Evolutionary conservation across 2,329 filamentous ascomycete genomes (phyloP).

Genomic region (Cordyceps fumosorosea): DNA sequence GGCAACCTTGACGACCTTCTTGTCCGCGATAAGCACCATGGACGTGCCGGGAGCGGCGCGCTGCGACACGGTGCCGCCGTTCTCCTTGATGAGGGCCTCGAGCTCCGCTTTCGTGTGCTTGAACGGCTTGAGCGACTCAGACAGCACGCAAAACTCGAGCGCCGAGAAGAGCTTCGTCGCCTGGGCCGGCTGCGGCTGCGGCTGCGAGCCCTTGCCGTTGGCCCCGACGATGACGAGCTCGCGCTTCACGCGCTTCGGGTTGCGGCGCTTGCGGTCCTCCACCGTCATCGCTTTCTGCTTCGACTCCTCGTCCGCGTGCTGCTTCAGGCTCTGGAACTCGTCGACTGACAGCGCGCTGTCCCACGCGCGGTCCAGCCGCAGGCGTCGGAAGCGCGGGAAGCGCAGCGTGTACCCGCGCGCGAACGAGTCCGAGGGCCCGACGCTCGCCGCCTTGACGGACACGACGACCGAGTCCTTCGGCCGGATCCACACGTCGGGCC

Average conservation of each 20-base stretch:
- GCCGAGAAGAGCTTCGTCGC: slow-evolving; percentile 63
- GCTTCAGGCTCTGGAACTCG: slow-evolving; percentile 68
- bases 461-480: slow-evolving; percentile 83
- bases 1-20: slow-evolving; percentile 73
- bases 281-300: slow-evolving; percentile 73
- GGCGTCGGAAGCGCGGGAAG: slow-evolving; percentile 80
- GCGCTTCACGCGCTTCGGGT: slow-evolving; percentile 57
- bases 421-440: slow-evolving; percentile 71
- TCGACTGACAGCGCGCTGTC: slow-evolving; percentile 68
- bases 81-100: slow-evolving; percentile 72
- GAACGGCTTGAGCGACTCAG: slow-evolving; percentile 60
- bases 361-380: slow-evolving; percentile 83
- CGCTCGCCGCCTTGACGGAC: slow-evolving; percentile 79
- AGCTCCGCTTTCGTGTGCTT: slow-evolving; percentile 75
- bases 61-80: slow-evolving; percentile 76
- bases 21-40: slow-evolving; percentile 73
- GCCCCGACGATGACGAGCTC: slow-evolving; percentile 68
- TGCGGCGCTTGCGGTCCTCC: slow-evolving; percentile 54
- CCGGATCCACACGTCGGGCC: slow-evolving; percentile 88
- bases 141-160: slow-evolving; percentile 76
- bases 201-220: slow-evolving; percentile 38
- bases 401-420: slow-evolving; percentile 70
- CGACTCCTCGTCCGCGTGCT: slow-evolving; percentile 61
- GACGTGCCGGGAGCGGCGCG: slow-evolving; percentile 54
- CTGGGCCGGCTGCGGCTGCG: slow-evolving; percentile 46